Evolutionary conservation across 164 flowering plant species (phyloP).

Genomic region (Nymphaea thermarum): DNA sequence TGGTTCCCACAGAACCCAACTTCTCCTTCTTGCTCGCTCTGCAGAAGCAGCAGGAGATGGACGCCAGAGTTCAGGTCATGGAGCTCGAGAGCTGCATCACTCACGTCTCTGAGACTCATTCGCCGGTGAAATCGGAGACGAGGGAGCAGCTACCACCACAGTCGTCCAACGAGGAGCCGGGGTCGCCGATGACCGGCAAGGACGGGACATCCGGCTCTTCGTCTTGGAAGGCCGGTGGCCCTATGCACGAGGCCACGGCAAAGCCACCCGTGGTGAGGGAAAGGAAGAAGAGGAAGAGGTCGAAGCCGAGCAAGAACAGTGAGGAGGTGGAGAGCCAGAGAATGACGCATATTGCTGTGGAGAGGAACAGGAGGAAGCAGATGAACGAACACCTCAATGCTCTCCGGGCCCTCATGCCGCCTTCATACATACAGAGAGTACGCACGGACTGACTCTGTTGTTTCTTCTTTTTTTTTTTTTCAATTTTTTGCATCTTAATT

Average conservation of each 20-base stretch:
- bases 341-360: conserved; percentile 71
- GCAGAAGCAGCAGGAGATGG: conserved; percentile 23
- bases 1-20: conserved; percentile 21
- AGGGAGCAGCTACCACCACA: conserved; percentile 7
- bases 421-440: conserved; percentile 50
- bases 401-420: conserved; percentile 52
- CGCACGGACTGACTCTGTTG: not conserved
- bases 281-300: conserved; percentile 36
- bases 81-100: conserved; percentile 44
- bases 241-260: not conserved
- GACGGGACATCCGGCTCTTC: conserved; percentile 4
- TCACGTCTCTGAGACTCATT: conserved; percentile 20
- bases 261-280: conserved; percentile 11
- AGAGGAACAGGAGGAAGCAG: conserved; percentile 55
- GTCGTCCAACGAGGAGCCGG: conserved; percentile 5
- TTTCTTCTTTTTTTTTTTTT: too few species aligned
- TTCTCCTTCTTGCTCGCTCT: conserved; percentile 27
- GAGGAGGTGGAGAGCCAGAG: conserved; percentile 55
- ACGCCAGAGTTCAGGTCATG: conserved; percentile 1
- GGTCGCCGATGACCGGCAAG: conserved; percentile 4
- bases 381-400: conserved; percentile 63
- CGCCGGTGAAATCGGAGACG: conserved; percentile 28
- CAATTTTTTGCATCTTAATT: too few species aligned
- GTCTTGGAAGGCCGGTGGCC: not conserved
- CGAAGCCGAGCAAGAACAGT: conserved; percentile 35